phyloP scores from a whole-genome alignment of 352 stramenopile species.

The Thraustochytrium sp. region DNA sequence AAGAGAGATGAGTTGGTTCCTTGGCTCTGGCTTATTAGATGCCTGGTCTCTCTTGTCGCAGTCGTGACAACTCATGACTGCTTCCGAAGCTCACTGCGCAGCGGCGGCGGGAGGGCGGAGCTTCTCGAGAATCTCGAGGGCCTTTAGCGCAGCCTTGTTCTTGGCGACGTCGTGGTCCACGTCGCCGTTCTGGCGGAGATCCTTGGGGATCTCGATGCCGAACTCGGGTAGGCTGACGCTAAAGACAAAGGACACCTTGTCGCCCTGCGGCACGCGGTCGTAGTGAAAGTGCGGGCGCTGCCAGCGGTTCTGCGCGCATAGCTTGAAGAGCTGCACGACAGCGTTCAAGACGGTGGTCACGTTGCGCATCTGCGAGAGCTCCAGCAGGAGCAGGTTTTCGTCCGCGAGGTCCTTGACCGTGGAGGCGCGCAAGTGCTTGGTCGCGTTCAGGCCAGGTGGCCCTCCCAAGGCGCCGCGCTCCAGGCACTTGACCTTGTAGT shows the following conservation, averaged over 20 bases:
- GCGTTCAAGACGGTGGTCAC: slow-evolving; percentile 27
- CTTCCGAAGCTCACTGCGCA: background rate
- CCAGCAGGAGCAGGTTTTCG: background rate
- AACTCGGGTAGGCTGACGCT: slow-evolving; percentile 12
- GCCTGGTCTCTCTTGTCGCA: slow-evolving; percentile 31
- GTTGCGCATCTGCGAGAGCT: background rate
- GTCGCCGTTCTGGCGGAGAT: background rate
- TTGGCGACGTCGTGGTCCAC: background rate
- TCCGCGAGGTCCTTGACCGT: background rate
- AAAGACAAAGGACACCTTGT: slow-evolving; percentile 5
- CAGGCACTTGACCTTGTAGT: slow-evolving; percentile 40
- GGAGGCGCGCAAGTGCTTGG: background rate
- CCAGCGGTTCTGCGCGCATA: slow-evolving; percentile 25
- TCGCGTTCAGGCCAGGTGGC: background rate
- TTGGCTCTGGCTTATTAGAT: too few species aligned
- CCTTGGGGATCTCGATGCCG: slow-evolving; percentile 6
- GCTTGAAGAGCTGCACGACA: background rate
- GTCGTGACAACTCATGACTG: background rate
- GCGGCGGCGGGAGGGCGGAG: background rate
- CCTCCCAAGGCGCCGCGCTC: background rate
- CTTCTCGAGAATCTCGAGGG: slow-evolving; percentile 8
- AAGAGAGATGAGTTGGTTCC: too few species aligned
- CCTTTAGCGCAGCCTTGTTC: slow-evolving; percentile 37
- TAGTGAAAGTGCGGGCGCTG: background rate
- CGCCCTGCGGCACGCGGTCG: background rate